Conservation (phyloP, 768 basidiomycete genomes). For the Lactarius deliciosus region DNA sequence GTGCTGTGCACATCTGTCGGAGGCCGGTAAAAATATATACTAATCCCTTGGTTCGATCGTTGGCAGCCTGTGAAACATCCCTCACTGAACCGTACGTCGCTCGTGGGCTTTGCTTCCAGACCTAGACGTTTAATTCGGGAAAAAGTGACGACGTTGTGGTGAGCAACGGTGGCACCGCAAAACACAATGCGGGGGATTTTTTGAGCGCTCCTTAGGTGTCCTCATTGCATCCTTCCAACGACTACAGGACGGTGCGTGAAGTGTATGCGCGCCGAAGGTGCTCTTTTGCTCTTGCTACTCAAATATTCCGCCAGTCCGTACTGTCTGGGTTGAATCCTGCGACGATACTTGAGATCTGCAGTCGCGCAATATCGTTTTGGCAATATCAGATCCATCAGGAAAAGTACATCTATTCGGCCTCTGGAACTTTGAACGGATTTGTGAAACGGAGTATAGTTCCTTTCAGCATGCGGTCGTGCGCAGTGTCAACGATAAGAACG, state of each 20-base stretch:
- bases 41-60: neutral
- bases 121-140: neutral
- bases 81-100: constrained; percentile 69
- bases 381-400: constrained; percentile 89
- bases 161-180: constrained; percentile 13
- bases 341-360: constrained; percentile 77
- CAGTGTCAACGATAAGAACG: constrained; percentile 78
- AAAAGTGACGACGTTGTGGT: constrained; percentile 38
- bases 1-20: constrained; percentile 36
- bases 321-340: constrained; percentile 77
- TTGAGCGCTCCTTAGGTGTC: constrained; percentile 52
- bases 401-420: constrained; percentile 45
- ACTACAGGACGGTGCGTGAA: constrained; percentile 77
- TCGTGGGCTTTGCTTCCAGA: constrained; percentile 14
- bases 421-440: neutral
- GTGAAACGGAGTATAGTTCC: constrained; percentile 45
- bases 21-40: constrained; percentile 13
- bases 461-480: constrained; percentile 84
- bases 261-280: constrained; percentile 37
- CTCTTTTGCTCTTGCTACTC: constrained; percentile 25
- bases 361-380: constrained; percentile 89
- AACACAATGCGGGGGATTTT: constrained; percentile 2
- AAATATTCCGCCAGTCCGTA: constrained; percentile 57
- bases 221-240: constrained; percentile 82
- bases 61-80: constrained; percentile 73